Conservation (phyloP, 805 yeast genomes). For the Alloascoidea africana region DNA sequence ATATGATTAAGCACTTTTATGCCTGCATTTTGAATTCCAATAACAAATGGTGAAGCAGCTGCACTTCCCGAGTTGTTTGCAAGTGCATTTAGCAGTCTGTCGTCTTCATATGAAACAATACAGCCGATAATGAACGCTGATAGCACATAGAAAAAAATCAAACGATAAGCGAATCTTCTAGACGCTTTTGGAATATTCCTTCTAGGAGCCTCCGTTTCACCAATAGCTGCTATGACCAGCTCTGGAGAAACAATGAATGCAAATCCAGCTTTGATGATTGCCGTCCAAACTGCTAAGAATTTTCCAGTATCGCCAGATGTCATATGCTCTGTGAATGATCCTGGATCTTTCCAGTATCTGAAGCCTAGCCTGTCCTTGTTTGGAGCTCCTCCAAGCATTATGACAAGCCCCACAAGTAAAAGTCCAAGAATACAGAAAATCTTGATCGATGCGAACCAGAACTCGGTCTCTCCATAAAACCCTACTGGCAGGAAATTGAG, state of each 20-base stretch:
- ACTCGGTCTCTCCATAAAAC: constrained; percentile 41
- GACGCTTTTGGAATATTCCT: constrained; percentile 49
- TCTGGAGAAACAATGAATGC: constrained; percentile 47
- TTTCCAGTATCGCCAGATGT: constrained; percentile 41
- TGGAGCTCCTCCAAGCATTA: constrained; percentile 33
- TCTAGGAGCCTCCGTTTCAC: constrained; percentile 47
- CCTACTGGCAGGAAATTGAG: constrained; percentile 37
- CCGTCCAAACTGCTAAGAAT: constrained; percentile 39
- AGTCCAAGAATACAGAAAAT: constrained; percentile 50
- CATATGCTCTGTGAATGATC: constrained; percentile 32
- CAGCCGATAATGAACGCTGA: constrained; percentile 44
- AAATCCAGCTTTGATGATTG: constrained; percentile 36
- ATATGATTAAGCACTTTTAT: constrained; percentile 21
- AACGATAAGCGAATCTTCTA: constrained; percentile 41
- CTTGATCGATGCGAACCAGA: constrained; percentile 55
- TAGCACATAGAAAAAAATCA: constrained; percentile 41
- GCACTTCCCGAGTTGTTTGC: constrained; percentile 31
- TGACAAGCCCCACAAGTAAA: constrained; percentile 39
- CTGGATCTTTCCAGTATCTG: constrained; percentile 38
- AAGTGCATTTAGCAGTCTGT: constrained; percentile 29
- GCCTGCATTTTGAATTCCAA: constrained; percentile 12
- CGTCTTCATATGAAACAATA: constrained; percentile 39
- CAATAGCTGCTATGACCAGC: constrained; percentile 42
- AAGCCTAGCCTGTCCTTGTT: constrained; percentile 42
- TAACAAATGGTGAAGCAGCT: constrained; percentile 25